Percentiles rank a stretch among this genome's conserved stretches.
Evolutionary conservation across 192 early-diverging fungal species (phyloP).

Genomic region (Coemansia sp.): DNA sequence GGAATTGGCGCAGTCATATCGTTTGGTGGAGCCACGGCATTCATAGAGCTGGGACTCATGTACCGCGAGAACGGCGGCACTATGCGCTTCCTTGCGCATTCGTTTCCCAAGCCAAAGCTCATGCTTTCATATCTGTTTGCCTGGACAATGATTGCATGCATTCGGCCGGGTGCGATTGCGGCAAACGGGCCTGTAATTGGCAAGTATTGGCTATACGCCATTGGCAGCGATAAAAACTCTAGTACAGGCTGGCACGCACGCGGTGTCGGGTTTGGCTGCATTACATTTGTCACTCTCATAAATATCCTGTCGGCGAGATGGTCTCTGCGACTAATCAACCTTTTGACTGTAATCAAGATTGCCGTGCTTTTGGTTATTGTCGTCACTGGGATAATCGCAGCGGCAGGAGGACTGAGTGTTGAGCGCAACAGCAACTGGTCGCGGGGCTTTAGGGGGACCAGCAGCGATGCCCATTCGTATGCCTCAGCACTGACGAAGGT

Average conservation of each 20-base stretch:
- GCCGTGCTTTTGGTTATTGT: slow-evolving; percentile 67
- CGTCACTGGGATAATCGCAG: slow-evolving; percentile 65
- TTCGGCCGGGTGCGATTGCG: slow-evolving; percentile 57
- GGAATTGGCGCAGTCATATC: slow-evolving; percentile 71
- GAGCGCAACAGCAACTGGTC: slow-evolving; percentile 49
- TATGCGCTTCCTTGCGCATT: slow-evolving; percentile 79
- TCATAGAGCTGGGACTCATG: slow-evolving; percentile 89
- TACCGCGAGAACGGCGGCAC: slow-evolving; percentile 88
- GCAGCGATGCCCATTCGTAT: slow-evolving; percentile 47
- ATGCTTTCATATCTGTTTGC: slow-evolving; percentile 60
- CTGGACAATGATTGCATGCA: slow-evolving; percentile 55
- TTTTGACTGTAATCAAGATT: slow-evolving; percentile 74
- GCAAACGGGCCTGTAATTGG: slow-evolving; percentile 57
- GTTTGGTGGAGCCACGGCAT: slow-evolving; percentile 80
- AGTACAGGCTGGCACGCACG: slow-evolving; percentile 52
- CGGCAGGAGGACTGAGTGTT: slow-evolving; percentile 57
- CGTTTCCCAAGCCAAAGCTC: slow-evolving; percentile 56
- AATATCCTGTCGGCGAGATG: slow-evolving; percentile 67
- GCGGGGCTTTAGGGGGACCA: slow-evolving; percentile 67
- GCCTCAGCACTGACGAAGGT: slow-evolving; percentile 58
- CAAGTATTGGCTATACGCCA: slow-evolving; percentile 59
- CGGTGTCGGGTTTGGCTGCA: slow-evolving; percentile 60
- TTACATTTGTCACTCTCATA: slow-evolving; percentile 63
- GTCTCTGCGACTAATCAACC: slow-evolving; percentile 69
- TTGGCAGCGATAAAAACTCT: slow-evolving; percentile 12